Base-by-base conservation (phyloP, 208 protist genomes). In the Crithidia fasciculata region DNA sequence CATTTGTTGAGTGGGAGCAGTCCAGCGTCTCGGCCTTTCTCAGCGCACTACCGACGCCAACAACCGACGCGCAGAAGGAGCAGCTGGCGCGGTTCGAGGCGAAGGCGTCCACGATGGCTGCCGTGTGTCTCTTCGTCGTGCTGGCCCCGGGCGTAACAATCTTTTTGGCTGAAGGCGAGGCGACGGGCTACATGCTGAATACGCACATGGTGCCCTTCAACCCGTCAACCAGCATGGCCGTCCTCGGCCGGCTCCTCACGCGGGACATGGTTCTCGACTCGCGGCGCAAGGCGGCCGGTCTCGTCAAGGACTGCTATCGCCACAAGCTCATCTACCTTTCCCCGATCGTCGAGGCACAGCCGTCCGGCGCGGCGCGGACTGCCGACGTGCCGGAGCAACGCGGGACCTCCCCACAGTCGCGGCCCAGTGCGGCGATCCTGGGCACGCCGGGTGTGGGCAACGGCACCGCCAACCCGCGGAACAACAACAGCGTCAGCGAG, bases 121-220 rank as follows among this genome's bases (percentile, higher is more conserved):
- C 47, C 50, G 56, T 68, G 28, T 49, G 64, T 19, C 36, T 87
- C 28, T 76, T 71, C 8, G n/a, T 81, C 8, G 82, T 74, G 50
- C 72, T 87, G 3, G 82, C 82, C 2, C 82, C 82, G 1, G 82
- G 78, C 39, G 74, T 52, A 9, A 80, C 82, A 3, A 71, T 87
- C 7, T 70, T 55, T 16, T 44, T 83, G 9, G 59, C 81, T 0
- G 72, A 83, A 19, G 74, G 74, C 18, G 68, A 72, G 47, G 63
- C 77, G 36, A 75, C 71, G 6, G 82, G 70, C 40, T 87, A 83
- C 65, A 64, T 65, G 62, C 19, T 87, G 16, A 41, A 65, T 36
- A 78, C 70, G 37, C 70, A 63, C 19, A 69, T 80, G 53, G 56
- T 87, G 2, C 78, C 82, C 10, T 84, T 80, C 52, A 65, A 75